Evolutionary conservation across 1,284 basidiomycete species (phyloP).

Genomic region (Heterobasidion parviporum): DNA sequence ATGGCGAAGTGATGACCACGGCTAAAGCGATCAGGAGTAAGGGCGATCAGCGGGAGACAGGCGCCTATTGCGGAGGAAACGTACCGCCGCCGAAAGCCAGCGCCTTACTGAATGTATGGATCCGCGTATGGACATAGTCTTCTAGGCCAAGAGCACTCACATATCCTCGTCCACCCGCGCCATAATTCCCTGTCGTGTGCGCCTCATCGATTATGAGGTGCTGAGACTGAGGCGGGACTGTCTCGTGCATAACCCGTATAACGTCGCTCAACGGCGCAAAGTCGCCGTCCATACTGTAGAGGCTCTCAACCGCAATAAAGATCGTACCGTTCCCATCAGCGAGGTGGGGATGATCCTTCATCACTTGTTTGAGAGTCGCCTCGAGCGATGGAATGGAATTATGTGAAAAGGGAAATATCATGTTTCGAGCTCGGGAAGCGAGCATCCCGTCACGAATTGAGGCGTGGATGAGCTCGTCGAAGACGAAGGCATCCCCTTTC

Average conservation of each 20-base stretch:
- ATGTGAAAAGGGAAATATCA: background rate
- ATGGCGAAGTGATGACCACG: background rate
- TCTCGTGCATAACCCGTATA: background rate
- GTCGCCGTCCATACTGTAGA: constrained; percentile 3
- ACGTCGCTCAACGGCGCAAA: background rate
- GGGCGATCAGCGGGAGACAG: background rate
- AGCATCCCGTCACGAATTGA: constrained; percentile 1
- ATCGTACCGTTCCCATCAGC: background rate
- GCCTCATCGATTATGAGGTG: constrained; percentile 3
- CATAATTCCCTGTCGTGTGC: background rate
- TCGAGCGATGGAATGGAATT: background rate
- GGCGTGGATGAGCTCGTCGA: constrained; percentile 1
- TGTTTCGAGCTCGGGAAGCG: background rate
- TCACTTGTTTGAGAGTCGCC: background rate
- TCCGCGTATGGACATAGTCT: background rate
- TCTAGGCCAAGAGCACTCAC: constrained; percentile 1
- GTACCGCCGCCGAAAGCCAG: constrained; percentile 1
- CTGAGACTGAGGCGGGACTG: background rate
- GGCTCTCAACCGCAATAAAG: background rate
- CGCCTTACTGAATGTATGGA: background rate
- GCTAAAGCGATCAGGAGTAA: background rate
- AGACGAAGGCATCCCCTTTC: background rate
- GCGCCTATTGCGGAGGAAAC: background rate
- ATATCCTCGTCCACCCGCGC: background rate
- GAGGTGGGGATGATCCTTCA: background rate